Base-by-base conservation (phyloP, 2,329 filamentous ascomycete species). In the Colletotrichum musae region DNA sequence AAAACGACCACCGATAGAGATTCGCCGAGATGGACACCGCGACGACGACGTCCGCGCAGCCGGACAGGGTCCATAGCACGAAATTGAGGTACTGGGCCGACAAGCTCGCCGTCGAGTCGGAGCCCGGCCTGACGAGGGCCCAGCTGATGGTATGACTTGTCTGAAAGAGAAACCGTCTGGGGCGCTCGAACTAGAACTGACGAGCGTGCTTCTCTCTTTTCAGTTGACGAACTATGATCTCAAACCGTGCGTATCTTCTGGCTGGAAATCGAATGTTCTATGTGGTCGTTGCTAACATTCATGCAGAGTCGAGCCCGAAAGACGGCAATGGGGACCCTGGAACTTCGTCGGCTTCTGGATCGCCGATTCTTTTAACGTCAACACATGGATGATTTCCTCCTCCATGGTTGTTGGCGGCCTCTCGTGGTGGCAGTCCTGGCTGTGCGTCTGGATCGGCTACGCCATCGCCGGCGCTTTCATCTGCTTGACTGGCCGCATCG, bases 331-430 rank as follows among this genome's bases (percentile, higher is more conserved):
- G 94, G 90, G 91, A 18, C 83, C 92, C 36, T 94, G 92, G 89
- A 97, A 97, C 80, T 97, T 94, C 77, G 92, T 97, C 48, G 93
- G 90, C 15, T 96, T 96, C 78, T 95, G 93, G 93, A 88, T 96
- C 75, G 92, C 93, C 36, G 93, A 95, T 80, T 92, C 90, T 0
- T 94, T 95, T 83, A 95, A 95, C 79, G 94, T 96, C 77, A 96
- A 95, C 80, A 96, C 94, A 2, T 97, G 94, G 94, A 72, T 72
- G 69, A 72, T 72, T 9, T 71, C 93, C 0, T 94, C 92, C 1
- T 91, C 92, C 45, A 94, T 94, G 88, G 93, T 97, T 41, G 88
- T 92, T 1, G 85, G 83, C 56, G 93, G 94, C 13, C 85, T 97
- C 24, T 93, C 93, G 7, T 97, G 94, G 94, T 97, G 94, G 94